Conservation (phyloP, 2,329 filamentous ascomycete species). For the Calonectria montana region DNA sequence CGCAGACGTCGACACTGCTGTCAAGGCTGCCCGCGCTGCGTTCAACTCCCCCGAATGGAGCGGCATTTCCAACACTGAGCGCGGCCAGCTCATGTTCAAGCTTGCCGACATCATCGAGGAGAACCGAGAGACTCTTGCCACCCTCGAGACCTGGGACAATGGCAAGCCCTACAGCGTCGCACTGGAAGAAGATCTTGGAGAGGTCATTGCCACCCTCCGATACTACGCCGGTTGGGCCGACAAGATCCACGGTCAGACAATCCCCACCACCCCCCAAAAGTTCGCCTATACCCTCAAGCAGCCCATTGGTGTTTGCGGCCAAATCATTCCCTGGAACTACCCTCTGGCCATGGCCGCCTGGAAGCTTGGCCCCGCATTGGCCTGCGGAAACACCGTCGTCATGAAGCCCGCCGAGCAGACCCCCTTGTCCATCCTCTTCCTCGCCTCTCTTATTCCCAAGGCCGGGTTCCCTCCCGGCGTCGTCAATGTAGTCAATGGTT, state of each 20-base stretch:
- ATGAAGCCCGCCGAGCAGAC: constrained; percentile 73
- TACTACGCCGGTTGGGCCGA: constrained; percentile 80
- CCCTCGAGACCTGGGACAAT: constrained; percentile 81
- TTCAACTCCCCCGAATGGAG: constrained; percentile 50
- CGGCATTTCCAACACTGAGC: constrained; percentile 66
- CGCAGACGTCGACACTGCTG: constrained; percentile 39
- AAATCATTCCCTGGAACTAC: constrained; percentile 81
- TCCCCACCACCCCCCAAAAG: constrained; percentile 71
- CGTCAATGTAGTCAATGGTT: constrained; percentile 76
- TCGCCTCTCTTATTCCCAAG: constrained; percentile 73
- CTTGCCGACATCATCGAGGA: constrained; percentile 75
- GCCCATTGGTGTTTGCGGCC: constrained; percentile 75
- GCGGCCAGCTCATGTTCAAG: constrained; percentile 75
- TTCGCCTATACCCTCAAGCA: constrained; percentile 77
- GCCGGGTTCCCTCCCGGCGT: constrained; percentile 80
- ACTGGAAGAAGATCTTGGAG: constrained; percentile 69
- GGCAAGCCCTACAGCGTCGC: constrained; percentile 73
- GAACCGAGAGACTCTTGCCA: constrained; percentile 61
- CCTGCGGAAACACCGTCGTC: constrained; percentile 69
- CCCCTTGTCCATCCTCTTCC: constrained; percentile 67
- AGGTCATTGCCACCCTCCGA: constrained; percentile 55
- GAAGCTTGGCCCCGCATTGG: constrained; percentile 77
- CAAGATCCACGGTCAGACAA: constrained; percentile 77
- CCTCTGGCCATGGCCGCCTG: constrained; percentile 77
- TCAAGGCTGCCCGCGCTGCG: constrained; percentile 67